A percentile compares a stretch with the other conserved stretches of the same genome.
phyloP scores from a whole-genome alignment of 2,329 filamentous ascomycete species.

The Claviceps arundinis region DNA sequence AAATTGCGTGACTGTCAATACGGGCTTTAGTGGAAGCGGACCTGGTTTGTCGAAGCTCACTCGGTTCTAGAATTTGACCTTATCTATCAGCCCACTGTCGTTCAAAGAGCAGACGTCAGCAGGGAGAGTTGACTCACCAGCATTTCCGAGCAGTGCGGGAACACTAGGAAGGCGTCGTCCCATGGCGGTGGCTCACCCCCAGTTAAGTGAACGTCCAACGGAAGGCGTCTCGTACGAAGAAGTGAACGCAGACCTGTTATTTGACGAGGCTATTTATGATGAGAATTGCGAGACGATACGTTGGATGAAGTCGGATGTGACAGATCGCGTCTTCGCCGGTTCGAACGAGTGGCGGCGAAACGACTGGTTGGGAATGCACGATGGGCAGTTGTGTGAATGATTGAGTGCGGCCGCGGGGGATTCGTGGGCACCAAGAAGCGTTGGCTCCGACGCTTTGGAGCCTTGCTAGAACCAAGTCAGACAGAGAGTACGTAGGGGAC shows the following conservation, averaged over 20 bases:
- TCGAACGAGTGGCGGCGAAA: too few relatives aligned
- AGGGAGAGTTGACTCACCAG: not conserved
- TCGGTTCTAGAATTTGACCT: not conserved
- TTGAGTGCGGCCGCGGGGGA: not conserved
- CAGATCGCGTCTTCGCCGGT: not conserved
- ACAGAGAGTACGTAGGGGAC: not conserved
- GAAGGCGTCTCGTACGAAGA: not conserved
- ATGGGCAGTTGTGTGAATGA: too few relatives aligned
- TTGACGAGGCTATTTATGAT: not conserved
- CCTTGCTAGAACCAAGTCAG: not conserved
- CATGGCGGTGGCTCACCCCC: constrained; percentile 10
- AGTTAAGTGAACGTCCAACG: not conserved
- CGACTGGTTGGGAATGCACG: too few relatives aligned
- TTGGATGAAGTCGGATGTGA: not conserved
- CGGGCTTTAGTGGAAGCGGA: not conserved
- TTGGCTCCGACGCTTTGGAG: too few relatives aligned
- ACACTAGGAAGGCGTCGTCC: constrained; percentile 14
- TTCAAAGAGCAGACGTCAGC: not conserved
- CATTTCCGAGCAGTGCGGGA: not conserved
- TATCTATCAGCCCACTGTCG: not conserved
- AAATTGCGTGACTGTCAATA: constrained; percentile 7
- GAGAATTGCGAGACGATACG: too few relatives aligned
- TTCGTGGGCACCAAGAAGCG: not conserved
- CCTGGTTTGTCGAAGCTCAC: constrained; percentile 1
- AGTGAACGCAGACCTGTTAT: not conserved